Evolutionary conservation across 257 asterid genomes (phyloP).

Genomic region (Petrea volubilis): DNA sequence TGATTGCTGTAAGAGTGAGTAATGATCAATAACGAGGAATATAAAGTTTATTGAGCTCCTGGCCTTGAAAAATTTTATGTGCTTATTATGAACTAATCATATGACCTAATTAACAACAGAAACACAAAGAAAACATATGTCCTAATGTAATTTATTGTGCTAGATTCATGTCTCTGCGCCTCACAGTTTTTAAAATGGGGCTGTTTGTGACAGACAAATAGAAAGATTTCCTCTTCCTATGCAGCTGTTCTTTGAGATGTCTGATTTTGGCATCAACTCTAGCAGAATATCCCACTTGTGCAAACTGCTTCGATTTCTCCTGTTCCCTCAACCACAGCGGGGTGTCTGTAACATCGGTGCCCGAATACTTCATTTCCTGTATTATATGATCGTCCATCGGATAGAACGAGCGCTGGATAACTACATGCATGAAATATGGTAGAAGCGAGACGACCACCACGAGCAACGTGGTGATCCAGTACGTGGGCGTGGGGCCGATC

Average conservation of each 20-base stretch:
- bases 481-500: conserved; percentile 43
- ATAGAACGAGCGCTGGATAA: conserved; percentile 41
- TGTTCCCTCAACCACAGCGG: conserved; percentile 67
- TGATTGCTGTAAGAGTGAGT: no score
- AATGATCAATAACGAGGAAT: background rate
- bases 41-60: background rate
- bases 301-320: conserved; percentile 46
- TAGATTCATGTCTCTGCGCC: conserved; percentile 23
- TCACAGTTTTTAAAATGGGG: conserved; percentile 30
- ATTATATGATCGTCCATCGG: conserved; percentile 62
- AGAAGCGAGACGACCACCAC: conserved; percentile 42
- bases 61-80: background rate
- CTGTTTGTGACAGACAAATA: conserved; percentile 35
- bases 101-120: conserved; percentile 21
- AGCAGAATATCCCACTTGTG: conserved; percentile 64
- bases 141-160: background rate
- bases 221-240: conserved; percentile 44
- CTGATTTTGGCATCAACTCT: conserved; percentile 68
- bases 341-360: conserved; percentile 36
- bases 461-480: conserved; percentile 46
- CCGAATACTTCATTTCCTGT: conserved; percentile 48
- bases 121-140: background rate
- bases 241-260: conserved; percentile 43
- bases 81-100: background rate
- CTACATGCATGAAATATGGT: conserved; percentile 42